Conservation (phyloP, 2,329 filamentous ascomycete species). For the Trichoderma sp. region DNA sequence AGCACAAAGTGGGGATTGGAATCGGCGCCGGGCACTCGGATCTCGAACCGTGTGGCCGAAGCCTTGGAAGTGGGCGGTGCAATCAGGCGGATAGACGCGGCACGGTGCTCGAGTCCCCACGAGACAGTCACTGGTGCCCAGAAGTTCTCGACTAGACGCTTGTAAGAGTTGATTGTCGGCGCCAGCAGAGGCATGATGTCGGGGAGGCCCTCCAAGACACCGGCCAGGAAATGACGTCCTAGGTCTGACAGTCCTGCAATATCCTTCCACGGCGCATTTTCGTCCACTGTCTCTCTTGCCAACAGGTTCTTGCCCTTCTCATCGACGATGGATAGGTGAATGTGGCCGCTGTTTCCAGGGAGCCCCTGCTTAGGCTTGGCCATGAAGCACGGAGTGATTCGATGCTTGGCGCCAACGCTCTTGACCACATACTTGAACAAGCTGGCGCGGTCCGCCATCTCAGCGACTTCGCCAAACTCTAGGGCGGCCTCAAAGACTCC, state of each 20-base stretch:
- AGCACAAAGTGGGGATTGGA: slow-evolving; percentile 86
- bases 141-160: slow-evolving; percentile 96
- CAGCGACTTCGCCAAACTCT: slow-evolving; percentile 79
- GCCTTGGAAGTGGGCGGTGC: slow-evolving; percentile 80
- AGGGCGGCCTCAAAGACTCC: slow-evolving; percentile 95
- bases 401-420: slow-evolving; percentile 78
- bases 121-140: slow-evolving; percentile 98
- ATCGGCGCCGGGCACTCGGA: slow-evolving; percentile 92
- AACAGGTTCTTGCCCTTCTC: slow-evolving; percentile 81
- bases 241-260: slow-evolving; percentile 79
- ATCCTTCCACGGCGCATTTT: slow-evolving; percentile 69
- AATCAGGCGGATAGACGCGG: slow-evolving; percentile 85
- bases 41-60: slow-evolving; percentile 85
- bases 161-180: slow-evolving; percentile 96
- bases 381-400: slow-evolving; percentile 98
- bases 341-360: slow-evolving; percentile 92
- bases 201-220: slow-evolving; percentile 80
- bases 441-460: slow-evolving; percentile 88
- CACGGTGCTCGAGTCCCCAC: slow-evolving; percentile 94
- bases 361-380: slow-evolving; percentile 89
- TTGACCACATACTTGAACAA: slow-evolving; percentile 96
- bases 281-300: slow-evolving; percentile 67
- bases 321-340: slow-evolving; percentile 87
- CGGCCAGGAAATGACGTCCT: slow-evolving; percentile 89
- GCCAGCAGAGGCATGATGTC: slow-evolving; percentile 95